Evolutionary conservation across 2,329 filamentous ascomycete genomes (phyloP), one percentile per base, ranked within the genome.

Genomic region (Knoxdaviesia proteae): DNA sequence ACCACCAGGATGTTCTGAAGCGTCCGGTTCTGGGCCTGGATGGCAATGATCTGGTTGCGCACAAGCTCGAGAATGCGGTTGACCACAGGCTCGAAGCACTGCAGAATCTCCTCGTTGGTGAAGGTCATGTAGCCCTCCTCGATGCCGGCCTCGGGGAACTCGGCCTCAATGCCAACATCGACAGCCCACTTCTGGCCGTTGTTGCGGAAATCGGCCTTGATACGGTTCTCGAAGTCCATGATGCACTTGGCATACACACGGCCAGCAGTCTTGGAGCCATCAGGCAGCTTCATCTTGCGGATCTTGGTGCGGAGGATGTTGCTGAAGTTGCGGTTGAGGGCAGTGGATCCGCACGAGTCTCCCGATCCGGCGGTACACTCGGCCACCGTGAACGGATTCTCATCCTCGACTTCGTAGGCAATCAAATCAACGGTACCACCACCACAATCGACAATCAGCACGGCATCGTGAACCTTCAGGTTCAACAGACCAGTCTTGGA

Each of bases 101-200:
- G 88, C 51, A 98, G 69, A 53, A 98, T 96, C 62, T 98, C 90
- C 63, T 96, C 90, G 58, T 98, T 96, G 47, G 87, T 96, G 58
- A 98, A 98, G 3, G 88, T 96, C 90, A 98, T 98, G 67, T 94
- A 96, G 41, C 90, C 88, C 61, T 98, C 90, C 63, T 96, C 90
- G 51, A 98, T 96, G 51, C 86, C 87, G 33, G 90, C 90, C 57
- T 96, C 90, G 36, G 88, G 88, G 65, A 92, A 96, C 56, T 96
- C 90, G 38, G 88, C 86, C 67, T 98, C 90, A 54, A 98, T 96
- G 56, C 90, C 90, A 41, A 98, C 90, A 57, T 98, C 90, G 20
- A 96, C 87, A 38, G 90, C 90, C 90, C 90, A 96, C 61, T 96
- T 96, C 61, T 96, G 88, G 41, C 88, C 87, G 60, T 94, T 96